phyloP scores from a whole-genome alignment of 2,329 filamentous ascomycete genomes.

The Ophiosphaerella narmari region DNA sequence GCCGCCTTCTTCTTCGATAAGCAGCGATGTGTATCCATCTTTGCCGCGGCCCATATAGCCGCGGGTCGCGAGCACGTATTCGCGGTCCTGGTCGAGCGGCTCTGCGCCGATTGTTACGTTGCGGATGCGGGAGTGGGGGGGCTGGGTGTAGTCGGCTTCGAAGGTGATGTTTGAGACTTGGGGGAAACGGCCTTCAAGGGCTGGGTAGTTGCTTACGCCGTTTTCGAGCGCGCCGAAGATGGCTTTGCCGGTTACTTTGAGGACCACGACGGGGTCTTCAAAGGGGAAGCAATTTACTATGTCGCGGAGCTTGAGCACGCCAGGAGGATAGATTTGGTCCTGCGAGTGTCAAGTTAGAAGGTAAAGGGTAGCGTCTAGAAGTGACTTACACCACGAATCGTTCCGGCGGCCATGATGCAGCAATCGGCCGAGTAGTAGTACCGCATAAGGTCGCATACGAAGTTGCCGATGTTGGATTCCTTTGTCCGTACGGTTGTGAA shows the following conservation, averaged over 20 bases:
- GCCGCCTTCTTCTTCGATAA: constrained; percentile 78
- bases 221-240: constrained; percentile 85
- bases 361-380: too few species aligned
- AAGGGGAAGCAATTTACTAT: constrained; percentile 92
- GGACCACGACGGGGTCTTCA: constrained; percentile 83
- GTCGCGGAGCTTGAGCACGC: constrained; percentile 76
- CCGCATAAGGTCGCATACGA: constrained; percentile 89
- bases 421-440: constrained; percentile 75
- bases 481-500: constrained; percentile 78
- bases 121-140: constrained; percentile 66
- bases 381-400: constrained; percentile 11
- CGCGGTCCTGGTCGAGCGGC: constrained; percentile 64
- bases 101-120: constrained; percentile 65
- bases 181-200: constrained; percentile 80
- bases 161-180: constrained; percentile 86
- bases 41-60: constrained; percentile 91
- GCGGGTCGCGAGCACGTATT: constrained; percentile 77
- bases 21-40: constrained; percentile 78
- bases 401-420: constrained; percentile 21
- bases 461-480: constrained; percentile 88
- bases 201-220: constrained; percentile 77
- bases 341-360: too few species aligned
- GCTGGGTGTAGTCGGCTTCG: constrained; percentile 68
- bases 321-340: constrained; percentile 85
- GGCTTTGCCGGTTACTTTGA: constrained; percentile 71